phyloP scores from a whole-genome alignment of 2,329 filamentous ascomycete species.

The Monosporascus sp. region DNA sequence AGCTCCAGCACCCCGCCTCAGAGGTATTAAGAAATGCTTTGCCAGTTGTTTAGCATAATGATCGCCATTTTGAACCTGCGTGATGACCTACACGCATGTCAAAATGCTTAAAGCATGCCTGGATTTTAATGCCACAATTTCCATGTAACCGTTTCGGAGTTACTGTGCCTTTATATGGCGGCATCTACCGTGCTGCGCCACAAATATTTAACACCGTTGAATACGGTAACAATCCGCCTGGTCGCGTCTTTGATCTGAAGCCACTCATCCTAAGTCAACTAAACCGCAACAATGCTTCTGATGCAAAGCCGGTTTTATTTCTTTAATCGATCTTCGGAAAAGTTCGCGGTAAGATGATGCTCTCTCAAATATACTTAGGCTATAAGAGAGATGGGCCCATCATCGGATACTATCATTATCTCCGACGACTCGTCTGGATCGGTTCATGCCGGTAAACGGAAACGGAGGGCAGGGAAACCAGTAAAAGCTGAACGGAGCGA shows the following conservation, averaged over 20 bases:
- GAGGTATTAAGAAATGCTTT: no score
- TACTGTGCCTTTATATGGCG: neutral
- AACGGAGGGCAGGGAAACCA: constrained; percentile 5
- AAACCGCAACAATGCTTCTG: neutral
- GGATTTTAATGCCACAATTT: no score
- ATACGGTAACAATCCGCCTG: neutral
- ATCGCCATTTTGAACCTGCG: no score
- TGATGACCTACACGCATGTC: no score
- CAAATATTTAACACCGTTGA: neutral
- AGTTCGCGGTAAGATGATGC: neutral
- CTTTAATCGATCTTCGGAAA: neutral
- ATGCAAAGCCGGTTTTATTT: neutral
- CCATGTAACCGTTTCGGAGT: neutral
- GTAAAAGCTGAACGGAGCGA: constrained; percentile 22
- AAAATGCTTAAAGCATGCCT: no score
- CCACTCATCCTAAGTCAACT: neutral
- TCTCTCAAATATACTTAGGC: neutral
- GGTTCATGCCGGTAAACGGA: constrained; percentile 21
- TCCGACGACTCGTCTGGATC: constrained; percentile 21
- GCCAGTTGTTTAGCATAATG: no score
- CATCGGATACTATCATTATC: constrained; percentile 14
- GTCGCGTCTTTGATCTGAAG: neutral
- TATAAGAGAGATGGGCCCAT: constrained; percentile 12
- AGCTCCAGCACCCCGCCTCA: no score
- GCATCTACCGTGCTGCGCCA: neutral